A percentile compares a stretch with the other conserved stretches of the same genome.
Conservation (phyloP, 441 rosid genomes). For the Aleurites moluccanus region DNA sequence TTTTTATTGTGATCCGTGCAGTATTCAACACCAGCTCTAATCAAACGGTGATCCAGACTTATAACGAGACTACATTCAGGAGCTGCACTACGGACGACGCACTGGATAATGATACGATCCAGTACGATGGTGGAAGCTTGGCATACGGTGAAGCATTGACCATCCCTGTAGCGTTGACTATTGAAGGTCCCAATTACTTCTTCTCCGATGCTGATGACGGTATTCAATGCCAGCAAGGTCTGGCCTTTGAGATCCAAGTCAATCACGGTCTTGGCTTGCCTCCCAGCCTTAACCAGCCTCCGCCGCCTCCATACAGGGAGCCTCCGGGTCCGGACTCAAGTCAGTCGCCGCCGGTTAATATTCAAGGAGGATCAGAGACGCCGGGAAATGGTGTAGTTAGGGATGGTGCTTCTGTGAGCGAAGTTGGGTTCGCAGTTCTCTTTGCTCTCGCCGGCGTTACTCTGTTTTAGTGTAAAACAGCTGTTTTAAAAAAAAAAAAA, state of each 20-base stretch:
- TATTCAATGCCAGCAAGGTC: constrained; percentile 50
- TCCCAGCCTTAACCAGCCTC: constrained; percentile 64
- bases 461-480: not conserved
- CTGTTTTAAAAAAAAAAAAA: too few species aligned
- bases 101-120: constrained; percentile 36
- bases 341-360: constrained; percentile 38
- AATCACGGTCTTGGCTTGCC: constrained; percentile 59
- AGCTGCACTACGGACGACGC: constrained; percentile 48
- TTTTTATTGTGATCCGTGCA: constrained; percentile 14
- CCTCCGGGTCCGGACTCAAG: constrained; percentile 41
- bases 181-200: constrained; percentile 47
- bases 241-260: constrained; percentile 60
- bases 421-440: constrained; percentile 21
- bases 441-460: constrained; percentile 8
- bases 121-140: constrained; percentile 42
- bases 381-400: constrained; percentile 26
- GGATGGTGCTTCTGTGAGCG: not conserved
- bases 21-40: constrained; percentile 59
- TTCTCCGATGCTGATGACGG: constrained; percentile 58
- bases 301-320: constrained; percentile 53
- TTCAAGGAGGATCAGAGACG: constrained; percentile 26
- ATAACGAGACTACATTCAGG: constrained; percentile 49
- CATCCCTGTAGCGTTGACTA: constrained; percentile 49
- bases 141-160: constrained; percentile 35
- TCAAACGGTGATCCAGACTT: constrained; percentile 57